phyloP scores from a whole-genome alignment of 2,329 filamentous ascomycete genomes.

The Mollisia scopiformis region DNA sequence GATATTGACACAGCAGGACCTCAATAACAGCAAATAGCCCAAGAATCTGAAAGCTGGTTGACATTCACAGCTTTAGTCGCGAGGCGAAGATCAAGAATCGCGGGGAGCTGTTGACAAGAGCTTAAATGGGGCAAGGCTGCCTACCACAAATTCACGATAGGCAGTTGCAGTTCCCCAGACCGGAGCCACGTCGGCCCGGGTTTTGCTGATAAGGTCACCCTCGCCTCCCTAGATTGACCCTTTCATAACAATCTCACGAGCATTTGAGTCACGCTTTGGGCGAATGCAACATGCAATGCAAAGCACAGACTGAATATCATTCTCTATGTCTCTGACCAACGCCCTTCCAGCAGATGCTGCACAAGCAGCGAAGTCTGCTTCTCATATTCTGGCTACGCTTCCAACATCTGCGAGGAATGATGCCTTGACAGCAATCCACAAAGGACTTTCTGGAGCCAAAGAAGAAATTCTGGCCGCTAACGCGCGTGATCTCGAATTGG shows the following conservation, averaged over 20 bases:
- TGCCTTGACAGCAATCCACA: constrained; percentile 81
- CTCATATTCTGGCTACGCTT: constrained; percentile 81
- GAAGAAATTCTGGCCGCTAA: constrained; percentile 86
- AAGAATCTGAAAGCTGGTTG: background rate
- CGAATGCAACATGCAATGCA: background rate
- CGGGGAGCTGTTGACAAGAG: background rate
- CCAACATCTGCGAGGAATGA: constrained; percentile 77
- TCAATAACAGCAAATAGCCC: too few species aligned
- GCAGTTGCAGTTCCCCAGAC: constrained; percentile 13
- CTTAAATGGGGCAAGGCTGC: constrained; percentile 5
- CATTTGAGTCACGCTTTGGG: constrained; percentile 12
- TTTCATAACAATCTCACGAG: constrained; percentile 11
- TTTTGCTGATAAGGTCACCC: constrained; percentile 5
- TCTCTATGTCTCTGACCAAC: constrained; percentile 83
- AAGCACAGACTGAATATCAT: constrained; percentile 1
- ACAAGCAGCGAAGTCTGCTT: constrained; percentile 76
- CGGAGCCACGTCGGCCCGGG: constrained; percentile 4
- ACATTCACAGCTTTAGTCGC: background rate
- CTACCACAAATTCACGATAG: constrained; percentile 9
- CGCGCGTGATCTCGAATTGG: constrained; percentile 76
- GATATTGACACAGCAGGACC: too few species aligned
- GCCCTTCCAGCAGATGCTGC: constrained; percentile 80
- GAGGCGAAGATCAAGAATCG: background rate
- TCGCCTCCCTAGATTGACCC: constrained; percentile 8
- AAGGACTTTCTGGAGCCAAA: constrained; percentile 70